A percentile compares a stretch with the other conserved stretches of the same genome.
Evolutionary conservation across 352 stramenopile genomes (phyloP).

Genomic region (Globisporangium heterothallicum): DNA sequence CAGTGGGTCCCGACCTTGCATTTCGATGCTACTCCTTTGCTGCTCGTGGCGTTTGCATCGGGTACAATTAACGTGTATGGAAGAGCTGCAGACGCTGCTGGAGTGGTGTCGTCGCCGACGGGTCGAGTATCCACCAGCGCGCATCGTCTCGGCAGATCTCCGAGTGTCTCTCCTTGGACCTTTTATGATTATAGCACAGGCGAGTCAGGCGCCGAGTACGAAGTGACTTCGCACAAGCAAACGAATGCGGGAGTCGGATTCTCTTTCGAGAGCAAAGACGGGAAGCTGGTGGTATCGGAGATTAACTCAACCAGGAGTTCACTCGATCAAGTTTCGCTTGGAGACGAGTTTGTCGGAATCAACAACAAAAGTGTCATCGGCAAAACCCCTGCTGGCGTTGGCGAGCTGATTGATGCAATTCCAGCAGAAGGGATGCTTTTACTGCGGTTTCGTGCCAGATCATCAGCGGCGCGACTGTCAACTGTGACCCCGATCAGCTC

Average conservation of each 20-base stretch:
- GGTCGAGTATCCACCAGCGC: constrained; percentile 12
- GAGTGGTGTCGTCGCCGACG: constrained; percentile 53
- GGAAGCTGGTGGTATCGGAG: constrained; percentile 33
- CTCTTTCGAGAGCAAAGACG: constrained; percentile 30
- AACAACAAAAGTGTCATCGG: constrained; percentile 46
- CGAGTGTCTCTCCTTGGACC: constrained; percentile 64
- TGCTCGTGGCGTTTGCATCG: constrained; percentile 57
- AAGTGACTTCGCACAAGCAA: constrained; percentile 48
- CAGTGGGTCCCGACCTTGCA: constrained; percentile 78
- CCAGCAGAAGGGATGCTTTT: constrained; percentile 25
- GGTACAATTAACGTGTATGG: constrained; percentile 66
- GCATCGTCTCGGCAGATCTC: constrained; percentile 23
- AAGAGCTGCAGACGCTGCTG: constrained; percentile 36
- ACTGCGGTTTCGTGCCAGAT: constrained; percentile 44
- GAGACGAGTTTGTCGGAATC: constrained; percentile 60
- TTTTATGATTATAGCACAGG: constrained; percentile 66
- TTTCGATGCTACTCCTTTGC: constrained; percentile 72
- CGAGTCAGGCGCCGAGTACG: constrained; percentile 63
- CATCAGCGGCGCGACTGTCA: constrained; percentile 3
- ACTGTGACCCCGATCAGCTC: neutral
- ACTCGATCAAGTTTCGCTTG: constrained; percentile 14
- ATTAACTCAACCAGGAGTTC: constrained; percentile 15
- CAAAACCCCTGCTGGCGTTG: constrained; percentile 31
- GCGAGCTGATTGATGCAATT: constrained; percentile 26
- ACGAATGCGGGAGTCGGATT: constrained; percentile 30